phyloP scores from a whole-genome alignment of 768 basidiomycete genomes.

The Mycena capillaripes region DNA sequence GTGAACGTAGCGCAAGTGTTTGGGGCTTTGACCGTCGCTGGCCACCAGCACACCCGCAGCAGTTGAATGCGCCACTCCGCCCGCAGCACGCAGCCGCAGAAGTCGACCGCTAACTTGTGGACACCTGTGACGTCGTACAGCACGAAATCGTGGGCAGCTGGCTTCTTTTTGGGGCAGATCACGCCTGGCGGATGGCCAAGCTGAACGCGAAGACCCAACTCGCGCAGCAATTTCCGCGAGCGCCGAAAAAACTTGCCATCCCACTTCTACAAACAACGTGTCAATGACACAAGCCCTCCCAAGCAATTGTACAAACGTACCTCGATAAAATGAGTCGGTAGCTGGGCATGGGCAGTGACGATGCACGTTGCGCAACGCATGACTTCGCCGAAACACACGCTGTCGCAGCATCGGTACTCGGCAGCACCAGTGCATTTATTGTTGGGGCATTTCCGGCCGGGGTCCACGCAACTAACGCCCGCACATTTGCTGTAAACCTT shows the following conservation, averaged over 20 bases:
- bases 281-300: background rate
- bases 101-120: background rate
- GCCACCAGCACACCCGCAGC: constrained; percentile 29
- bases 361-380: constrained; percentile 11
- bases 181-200: background rate
- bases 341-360: background rate
- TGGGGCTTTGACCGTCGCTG: constrained; percentile 17
- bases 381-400: background rate
- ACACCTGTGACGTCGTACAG: no score
- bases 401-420: background rate
- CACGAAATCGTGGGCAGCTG: no score
- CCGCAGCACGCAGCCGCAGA: constrained; percentile 19
- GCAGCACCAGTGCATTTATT: background rate
- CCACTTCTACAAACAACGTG: background rate
- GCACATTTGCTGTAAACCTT: background rate
- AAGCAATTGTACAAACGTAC: background rate
- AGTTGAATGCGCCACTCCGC: constrained; percentile 12
- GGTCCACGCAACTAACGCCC: background rate
- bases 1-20: constrained; percentile 28
- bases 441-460: background rate
- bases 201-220: constrained; percentile 30
- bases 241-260: background rate
- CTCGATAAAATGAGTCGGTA: constrained; percentile 17
- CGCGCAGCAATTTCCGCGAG: background rate
- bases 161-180: no score